Evolutionary conservation across 768 basidiomycete genomes (phyloP).

Genomic region (Chlorophyllum brunneum): DNA sequence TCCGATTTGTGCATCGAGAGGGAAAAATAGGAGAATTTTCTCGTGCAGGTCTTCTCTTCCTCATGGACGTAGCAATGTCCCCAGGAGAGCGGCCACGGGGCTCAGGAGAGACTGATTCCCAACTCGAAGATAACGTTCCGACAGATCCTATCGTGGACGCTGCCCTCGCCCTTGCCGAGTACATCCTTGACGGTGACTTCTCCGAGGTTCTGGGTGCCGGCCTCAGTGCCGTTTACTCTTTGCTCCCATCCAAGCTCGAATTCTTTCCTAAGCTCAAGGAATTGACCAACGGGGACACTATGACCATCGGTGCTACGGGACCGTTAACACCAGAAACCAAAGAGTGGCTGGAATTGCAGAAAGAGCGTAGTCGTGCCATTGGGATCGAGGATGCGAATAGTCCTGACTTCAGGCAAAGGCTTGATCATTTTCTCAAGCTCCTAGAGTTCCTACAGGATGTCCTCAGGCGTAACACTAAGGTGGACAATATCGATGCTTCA

Average conservation of each 20-base stretch:
- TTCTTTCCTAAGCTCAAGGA: constrained; percentile 46
- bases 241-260: constrained; percentile 83
- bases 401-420: constrained; percentile 69
- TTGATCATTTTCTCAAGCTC: constrained; percentile 88
- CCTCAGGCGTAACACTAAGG: constrained; percentile 58
- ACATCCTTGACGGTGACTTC: constrained; percentile 95
- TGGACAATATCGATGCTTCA: constrained; percentile 53
- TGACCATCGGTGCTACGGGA: constrained; percentile 69
- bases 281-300: constrained; percentile 44
- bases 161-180: constrained; percentile 84
- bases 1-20: constrained; percentile 93
- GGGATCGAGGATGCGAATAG: constrained; percentile 77
- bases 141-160: constrained; percentile 80
- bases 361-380: constrained; percentile 49
- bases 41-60: constrained; percentile 85
- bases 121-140: constrained; percentile 24
- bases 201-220: constrained; percentile 96
- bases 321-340: constrained; percentile 52
- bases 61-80: constrained; percentile 97
- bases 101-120: constrained; percentile 28
- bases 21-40: constrained; percentile 92
- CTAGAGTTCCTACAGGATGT: constrained; percentile 92
- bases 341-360: constrained; percentile 42
- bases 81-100: constrained; percentile 42
- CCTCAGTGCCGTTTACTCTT: constrained; percentile 87